Evolutionary conservation across 352 stramenopile species (phyloP), one percentile per base, ranked within the genome.

Genomic region (Globisporangium paddicum): DNA sequence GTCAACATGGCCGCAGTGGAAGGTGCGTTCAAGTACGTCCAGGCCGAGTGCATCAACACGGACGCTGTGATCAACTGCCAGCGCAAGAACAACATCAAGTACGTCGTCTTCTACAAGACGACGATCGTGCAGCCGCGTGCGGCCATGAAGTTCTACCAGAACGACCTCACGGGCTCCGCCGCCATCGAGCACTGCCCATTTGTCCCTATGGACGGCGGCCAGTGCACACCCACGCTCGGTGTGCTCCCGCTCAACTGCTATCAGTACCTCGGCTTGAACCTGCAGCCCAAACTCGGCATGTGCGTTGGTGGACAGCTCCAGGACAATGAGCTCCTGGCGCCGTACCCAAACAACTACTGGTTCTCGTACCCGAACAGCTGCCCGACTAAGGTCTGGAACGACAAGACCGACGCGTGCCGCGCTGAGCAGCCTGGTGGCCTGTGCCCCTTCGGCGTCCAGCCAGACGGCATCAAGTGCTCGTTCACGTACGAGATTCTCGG

Each of bases 1-100:
- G 77, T 90, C 51, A 94, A 94, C 65, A 87, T 68, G 3, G 85
- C 85, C 19, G 82, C 60, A 4, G 79, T 94, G 3, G 84, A 94
- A 58, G 84, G 84, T 6, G 73, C 82, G 21, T 68, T 94, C 48
- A 90, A 86, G 78, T 94, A 87, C 57, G 80, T 92, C 0, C 82
- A 91, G 65, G 79, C 82, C 6, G 84, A 94, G 58, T 73, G 82
- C 32, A 94, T 94, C 50, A 64, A 64, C 40, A 44, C 35, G 49
- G 54, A 50, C 19, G 41, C 50, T 44, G 47, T 66, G 50, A 55
- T 75, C 41, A 55, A 71, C 49, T 64, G 58, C 40, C 28, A 64
- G 19, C 66, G 68, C 54, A 76, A 76, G 65, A 68, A 67, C 60
- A 73, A 67, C 18, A 60, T 76, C 35, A 21, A 52, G 41, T 71